Conservation (phyloP, 2,329 filamentous ascomycete genomes). For the Aspergillus chevalieri region DNA sequence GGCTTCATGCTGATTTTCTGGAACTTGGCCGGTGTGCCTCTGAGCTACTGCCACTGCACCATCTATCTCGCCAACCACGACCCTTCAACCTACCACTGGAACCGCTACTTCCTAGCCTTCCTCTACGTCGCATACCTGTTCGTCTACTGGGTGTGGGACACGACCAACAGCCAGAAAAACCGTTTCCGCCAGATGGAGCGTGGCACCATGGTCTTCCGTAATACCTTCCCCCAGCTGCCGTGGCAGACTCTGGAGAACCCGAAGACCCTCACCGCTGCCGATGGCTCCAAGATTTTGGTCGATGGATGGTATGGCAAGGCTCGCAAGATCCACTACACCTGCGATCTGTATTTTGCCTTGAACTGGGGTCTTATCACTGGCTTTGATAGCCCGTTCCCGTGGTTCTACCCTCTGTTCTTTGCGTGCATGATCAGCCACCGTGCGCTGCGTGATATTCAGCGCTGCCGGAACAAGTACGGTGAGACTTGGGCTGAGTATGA, state of each 20-base stretch:
- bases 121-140: conserved; percentile 70
- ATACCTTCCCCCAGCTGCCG: conserved; percentile 83
- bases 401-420: conserved; percentile 86
- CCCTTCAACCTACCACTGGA: conserved; percentile 71
- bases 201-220: conserved; percentile 62
- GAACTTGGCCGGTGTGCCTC: conserved; percentile 86
- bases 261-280: conserved; percentile 64
- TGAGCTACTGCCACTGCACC: conserved; percentile 90
- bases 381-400: conserved; percentile 74
- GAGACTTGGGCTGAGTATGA: conserved; percentile 78
- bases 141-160: conserved; percentile 89
- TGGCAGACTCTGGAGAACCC: conserved; percentile 81
- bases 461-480: conserved; percentile 72
- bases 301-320: conserved; percentile 83
- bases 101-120: conserved; percentile 57
- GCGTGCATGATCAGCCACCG: conserved; percentile 72
- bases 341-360: conserved; percentile 70
- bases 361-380: conserved; percentile 77
- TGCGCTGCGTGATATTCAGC: conserved; percentile 66
- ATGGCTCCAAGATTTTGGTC: conserved; percentile 69
- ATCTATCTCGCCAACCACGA: conserved; percentile 81
- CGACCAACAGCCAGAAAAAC: conserved; percentile 89
- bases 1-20: conserved; percentile 98
- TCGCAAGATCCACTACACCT: conserved; percentile 75
- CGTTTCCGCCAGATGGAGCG: conserved; percentile 76